Evolutionary conservation across 768 basidiomycete genomes (phyloP).

Genomic region (Suillus lakei): DNA sequence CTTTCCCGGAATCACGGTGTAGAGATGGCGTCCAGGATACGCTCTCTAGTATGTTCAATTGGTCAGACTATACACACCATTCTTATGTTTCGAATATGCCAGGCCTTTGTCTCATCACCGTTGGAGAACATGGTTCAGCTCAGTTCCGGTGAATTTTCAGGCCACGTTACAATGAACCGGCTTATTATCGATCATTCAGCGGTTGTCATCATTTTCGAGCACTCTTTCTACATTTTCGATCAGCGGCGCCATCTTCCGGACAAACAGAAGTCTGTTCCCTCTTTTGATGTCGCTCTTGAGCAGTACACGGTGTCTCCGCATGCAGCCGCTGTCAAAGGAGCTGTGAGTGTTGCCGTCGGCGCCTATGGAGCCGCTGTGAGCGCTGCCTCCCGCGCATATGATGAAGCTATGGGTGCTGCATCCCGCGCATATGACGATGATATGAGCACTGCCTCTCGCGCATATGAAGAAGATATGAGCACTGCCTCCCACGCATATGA

Average conservation of each 20-base stretch:
- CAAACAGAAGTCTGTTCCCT: background rate
- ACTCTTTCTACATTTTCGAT: background rate
- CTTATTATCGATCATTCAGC: background rate
- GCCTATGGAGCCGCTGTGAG: background rate
- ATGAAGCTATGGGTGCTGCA: no score
- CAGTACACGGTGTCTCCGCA: background rate
- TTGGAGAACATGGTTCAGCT: background rate
- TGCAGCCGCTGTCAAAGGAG: background rate
- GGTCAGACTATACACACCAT: background rate
- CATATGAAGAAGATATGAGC: no score
- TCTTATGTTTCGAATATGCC: background rate
- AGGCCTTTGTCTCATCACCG: background rate
- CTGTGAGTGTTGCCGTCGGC: background rate
- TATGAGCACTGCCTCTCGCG: no score
- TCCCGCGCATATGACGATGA: no score
- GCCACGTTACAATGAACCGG: background rate
- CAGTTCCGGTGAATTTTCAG: background rate
- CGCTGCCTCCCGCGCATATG: no score
- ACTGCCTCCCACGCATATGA: no score
- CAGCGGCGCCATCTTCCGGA: background rate
- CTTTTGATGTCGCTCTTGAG: background rate
- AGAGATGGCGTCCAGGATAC: background rate
- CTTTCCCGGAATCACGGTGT: no score
- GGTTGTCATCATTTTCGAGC: background rate
- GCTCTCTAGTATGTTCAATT: background rate